Base-by-base conservation (phyloP, 768 basidiomycete genomes). In the Jaapia argillacea region DNA sequence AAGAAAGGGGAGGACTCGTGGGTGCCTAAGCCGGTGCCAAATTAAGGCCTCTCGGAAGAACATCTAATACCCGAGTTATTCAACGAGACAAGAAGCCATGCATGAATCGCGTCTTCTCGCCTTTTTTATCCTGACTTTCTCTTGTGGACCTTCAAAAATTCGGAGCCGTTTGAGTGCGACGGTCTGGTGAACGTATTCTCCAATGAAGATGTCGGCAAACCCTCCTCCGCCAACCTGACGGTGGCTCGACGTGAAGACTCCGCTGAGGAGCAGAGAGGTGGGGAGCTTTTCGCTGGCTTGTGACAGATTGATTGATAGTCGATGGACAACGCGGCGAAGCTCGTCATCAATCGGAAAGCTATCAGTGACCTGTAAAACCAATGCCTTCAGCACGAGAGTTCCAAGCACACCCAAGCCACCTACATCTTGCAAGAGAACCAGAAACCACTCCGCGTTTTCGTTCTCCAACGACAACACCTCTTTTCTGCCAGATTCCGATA, bases 11-110 rank as follows among this genome's bases (percentile, higher is more conserved):
- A 45, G 22, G 16, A 45, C 33, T 18, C 41, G 16, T 6, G 37
- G 37, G 24, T 45, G 44, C 10, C 37, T 6, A 6, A 45, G 44
- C 5, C 33, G 37, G 5, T 27, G 38, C 44, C 44, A 45, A 6
- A 45, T 18, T 18, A 45, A 5, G 10, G 44, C 44, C 20, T 45
- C 44, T 18, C 26, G 12, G 38, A 14, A 45, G 24, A 45, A 45
- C 38, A 6, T 22, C 37, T 38, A 21, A 12, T 10, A 13, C 7
- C 7, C 10, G 37, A 13, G 37, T 6, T 22, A 38, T 38, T 38
- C 10, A n/a, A n/a, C n/a, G n/a, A n/a, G n/a, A n/a, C n/a, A n/a
- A n/a, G n/a, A n/a, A n/a, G n/a, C n/a, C n/a, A n/a, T n/a, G n/a
- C n/a, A n/a, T n/a, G n/a, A n/a, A n/a, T n/a, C n/a, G n/a, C 28